Evolutionary conservation across 148 eudicot genomes (phyloP).

Genomic region (Agrostemma githago): DNA sequence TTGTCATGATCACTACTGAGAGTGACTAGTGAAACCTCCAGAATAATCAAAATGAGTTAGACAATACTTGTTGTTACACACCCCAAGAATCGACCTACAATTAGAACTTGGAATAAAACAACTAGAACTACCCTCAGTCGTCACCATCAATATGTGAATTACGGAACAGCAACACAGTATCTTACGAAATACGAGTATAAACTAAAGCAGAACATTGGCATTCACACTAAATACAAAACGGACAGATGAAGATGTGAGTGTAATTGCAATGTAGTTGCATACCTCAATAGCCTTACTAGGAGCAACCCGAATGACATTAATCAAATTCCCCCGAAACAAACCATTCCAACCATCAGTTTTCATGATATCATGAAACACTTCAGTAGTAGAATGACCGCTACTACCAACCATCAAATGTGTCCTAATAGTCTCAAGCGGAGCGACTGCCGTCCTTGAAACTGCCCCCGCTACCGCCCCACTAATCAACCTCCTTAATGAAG

Average conservation of each 20-base stretch:
- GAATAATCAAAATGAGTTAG: background rate
- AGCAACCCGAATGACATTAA: constrained; percentile 90
- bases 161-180: background rate
- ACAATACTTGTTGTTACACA: background rate
- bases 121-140: background rate
- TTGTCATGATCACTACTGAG: background rate
- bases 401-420: constrained; percentile 99
- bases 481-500: constrained; percentile 84
- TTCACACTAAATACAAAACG: background rate
- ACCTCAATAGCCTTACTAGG: constrained; percentile 99
- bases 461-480: constrained; percentile 97
- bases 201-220: background rate
- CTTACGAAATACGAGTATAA: background rate
- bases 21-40: background rate
- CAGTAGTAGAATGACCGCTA: constrained; percentile 69
- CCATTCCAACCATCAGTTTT: constrained; percentile 90
- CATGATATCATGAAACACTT: constrained; percentile 78
- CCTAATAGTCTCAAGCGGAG: constrained; percentile 95
- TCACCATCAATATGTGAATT: background rate
- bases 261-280: constrained; percentile 15
- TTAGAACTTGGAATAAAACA: background rate
- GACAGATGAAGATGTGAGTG: too few relatives aligned
- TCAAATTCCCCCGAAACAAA: constrained; percentile 82
- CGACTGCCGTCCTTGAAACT: constrained; percentile 84
- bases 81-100: background rate